Conservation (phyloP, 2,329 filamentous ascomycete genomes). For the Xenoacremonium recifei region DNA sequence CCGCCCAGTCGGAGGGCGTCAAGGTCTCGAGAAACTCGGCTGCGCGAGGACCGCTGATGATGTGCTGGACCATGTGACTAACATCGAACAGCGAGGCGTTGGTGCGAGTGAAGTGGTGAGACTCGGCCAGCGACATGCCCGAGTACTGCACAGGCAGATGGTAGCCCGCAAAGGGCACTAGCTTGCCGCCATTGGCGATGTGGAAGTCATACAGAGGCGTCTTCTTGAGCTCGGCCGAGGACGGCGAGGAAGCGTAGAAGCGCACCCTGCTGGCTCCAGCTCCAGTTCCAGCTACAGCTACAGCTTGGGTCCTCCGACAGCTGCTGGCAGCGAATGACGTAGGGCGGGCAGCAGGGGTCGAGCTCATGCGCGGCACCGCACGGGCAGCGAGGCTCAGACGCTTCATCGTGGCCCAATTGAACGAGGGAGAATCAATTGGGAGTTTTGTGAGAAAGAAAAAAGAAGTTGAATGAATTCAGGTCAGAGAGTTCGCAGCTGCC, state of each 20-base stretch:
- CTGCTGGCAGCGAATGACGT: constrained; percentile 17
- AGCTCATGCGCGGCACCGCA: constrained; percentile 27
- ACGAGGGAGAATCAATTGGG: constrained; percentile 6
- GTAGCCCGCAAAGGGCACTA: constrained; percentile 95
- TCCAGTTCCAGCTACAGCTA: constrained; percentile 3
- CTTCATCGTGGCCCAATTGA: constrained; percentile 30
- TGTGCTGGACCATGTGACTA: constrained; percentile 93
- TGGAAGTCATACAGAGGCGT: constrained; percentile 81
- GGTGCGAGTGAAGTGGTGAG: constrained; percentile 84
- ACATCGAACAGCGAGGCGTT: constrained; percentile 95
- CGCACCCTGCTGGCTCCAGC: constrained; percentile 14
- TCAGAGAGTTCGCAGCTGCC: neutral
- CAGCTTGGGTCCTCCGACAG: constrained; percentile 12
- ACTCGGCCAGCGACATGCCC: constrained; percentile 73
- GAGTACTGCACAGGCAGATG: constrained; percentile 90
- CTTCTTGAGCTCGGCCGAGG: constrained; percentile 45
- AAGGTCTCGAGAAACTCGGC: constrained; percentile 79
- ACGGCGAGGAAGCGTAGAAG: constrained; percentile 28
- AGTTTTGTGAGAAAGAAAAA: no score
- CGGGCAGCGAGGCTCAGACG: constrained; percentile 29
- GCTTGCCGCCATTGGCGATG: constrained; percentile 77
- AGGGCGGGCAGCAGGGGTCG: constrained; percentile 21
- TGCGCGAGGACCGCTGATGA: constrained; percentile 77
- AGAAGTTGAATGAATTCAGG: neutral
- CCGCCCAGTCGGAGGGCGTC: constrained; percentile 71